phyloP scores from a whole-genome alignment of 768 basidiomycete genomes.

The Gloeostereum incarnatum region DNA sequence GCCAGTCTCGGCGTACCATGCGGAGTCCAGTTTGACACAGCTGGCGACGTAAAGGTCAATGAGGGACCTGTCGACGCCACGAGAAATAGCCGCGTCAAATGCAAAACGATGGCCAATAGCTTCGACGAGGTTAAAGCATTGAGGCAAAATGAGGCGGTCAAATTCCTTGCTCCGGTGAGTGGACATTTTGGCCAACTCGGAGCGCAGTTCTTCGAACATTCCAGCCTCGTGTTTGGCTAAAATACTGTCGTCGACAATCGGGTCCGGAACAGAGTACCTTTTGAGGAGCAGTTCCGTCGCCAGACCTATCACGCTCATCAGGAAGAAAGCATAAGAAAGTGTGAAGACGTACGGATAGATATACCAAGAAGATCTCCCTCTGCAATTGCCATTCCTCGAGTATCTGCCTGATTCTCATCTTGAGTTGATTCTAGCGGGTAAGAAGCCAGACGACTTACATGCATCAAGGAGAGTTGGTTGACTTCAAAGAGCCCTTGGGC shows the following conservation, averaged over 20 bases:
- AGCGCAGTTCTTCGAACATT: constrained; percentile 4
- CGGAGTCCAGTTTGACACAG: constrained; percentile 14
- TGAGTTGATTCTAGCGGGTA: no score
- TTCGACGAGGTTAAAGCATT: constrained; percentile 7
- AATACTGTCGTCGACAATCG: constrained; percentile 9
- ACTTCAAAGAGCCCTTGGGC: constrained; percentile 26
- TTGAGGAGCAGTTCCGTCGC: constrained; percentile 11
- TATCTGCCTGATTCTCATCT: constrained; percentile 8
- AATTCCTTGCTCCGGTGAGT: constrained; percentile 11
- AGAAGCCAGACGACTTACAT: no score
- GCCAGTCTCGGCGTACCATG: constrained; percentile 17
- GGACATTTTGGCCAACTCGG: background rate
- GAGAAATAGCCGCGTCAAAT: constrained; percentile 19
- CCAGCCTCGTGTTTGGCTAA: constrained; percentile 14
- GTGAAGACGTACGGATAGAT: constrained; percentile 3
- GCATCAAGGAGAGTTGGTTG: constrained; percentile 21
- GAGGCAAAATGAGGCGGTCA: constrained; percentile 12
- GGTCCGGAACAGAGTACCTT: constrained; percentile 9
- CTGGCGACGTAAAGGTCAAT: constrained; percentile 16
- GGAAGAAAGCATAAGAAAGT: background rate
- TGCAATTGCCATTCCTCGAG: constrained; percentile 23
- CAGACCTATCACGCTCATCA: constrained; percentile 6
- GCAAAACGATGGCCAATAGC: constrained; percentile 23
- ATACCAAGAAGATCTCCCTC: constrained; percentile 26
- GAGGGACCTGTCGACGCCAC: constrained; percentile 12